These are phyloP conservation scores for Sparassis latifolia DNA, from an alignment of 1,284 basidiomycete species.

Conservation along the genomic window DNA sequence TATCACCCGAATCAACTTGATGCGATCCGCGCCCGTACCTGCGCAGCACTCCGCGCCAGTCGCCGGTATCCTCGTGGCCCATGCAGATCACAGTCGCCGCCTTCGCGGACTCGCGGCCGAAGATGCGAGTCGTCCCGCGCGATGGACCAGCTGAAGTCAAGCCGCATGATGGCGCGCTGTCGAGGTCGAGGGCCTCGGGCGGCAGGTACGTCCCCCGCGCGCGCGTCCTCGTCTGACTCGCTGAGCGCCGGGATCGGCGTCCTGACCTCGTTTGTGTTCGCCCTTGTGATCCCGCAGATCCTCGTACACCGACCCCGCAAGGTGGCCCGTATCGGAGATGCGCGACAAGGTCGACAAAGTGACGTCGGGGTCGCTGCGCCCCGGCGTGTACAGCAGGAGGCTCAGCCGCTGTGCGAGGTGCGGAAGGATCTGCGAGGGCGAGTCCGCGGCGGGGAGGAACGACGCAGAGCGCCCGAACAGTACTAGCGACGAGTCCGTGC, in stretches of 20 bases:
- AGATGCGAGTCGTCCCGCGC: slow-evolving; percentile 70
- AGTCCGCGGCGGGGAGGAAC: slow-evolving; percentile 71
- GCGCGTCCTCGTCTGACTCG: slow-evolving; percentile 86
- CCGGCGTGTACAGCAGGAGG: slow-evolving; percentile 59
- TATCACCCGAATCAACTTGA: too few relatives aligned
- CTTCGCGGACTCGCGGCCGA: slow-evolving; percentile 53
- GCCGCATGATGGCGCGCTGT: slow-evolving; percentile 84
- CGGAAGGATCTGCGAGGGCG: slow-evolving; percentile 68
- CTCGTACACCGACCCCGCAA: slow-evolving; percentile 66
- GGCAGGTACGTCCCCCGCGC: slow-evolving; percentile 88
- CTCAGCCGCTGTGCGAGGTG: slow-evolving; percentile 85
- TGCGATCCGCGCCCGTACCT: slow-evolving; percentile 56
- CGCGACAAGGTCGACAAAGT: slow-evolving; percentile 96
- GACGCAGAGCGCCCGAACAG: slow-evolving; percentile 92
- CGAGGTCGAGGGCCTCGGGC: slow-evolving; percentile 85
- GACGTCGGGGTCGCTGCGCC: slow-evolving; percentile 72
- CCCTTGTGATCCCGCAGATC: neutral
- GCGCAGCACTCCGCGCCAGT: slow-evolving; percentile 51
- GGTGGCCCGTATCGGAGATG: slow-evolving; percentile 85
- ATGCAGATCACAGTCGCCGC: slow-evolving; percentile 68
- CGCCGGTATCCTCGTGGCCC: slow-evolving; percentile 65
- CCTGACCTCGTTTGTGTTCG: neutral
- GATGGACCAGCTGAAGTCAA: slow-evolving; percentile 69
- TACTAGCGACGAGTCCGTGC: slow-evolving; percentile 81
- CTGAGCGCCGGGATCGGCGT: slow-evolving; percentile 54